Evolutionary conservation across 129 eudicot genomes (phyloP), one percentile per base, ranked within the genome.

Genomic region (Lactuca saligna): DNA sequence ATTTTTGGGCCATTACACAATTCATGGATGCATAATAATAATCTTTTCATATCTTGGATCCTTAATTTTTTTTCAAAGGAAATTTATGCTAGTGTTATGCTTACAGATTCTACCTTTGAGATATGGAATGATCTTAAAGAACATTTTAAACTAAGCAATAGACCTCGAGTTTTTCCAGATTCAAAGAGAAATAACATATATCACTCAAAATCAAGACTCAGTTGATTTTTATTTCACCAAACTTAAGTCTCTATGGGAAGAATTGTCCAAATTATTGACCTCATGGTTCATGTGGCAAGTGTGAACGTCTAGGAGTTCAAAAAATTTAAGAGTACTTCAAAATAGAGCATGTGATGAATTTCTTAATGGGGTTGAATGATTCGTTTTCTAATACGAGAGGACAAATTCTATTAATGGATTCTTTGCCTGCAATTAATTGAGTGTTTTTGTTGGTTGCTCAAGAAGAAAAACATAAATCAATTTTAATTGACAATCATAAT

Each of bases 331-430:
- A 8, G 6, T 53, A 50, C 54, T 16, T 41, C 17, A 17, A 32
- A 6, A 10, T 8, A 8, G 35, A 67, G 6, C 20, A 67, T 33
- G 11, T 64, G 16, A 44, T 4, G 1, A 46, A 44, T 17, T 46
- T 44, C 15, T 49, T 64, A 41, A 41, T 67, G 49, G 62, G 51
- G 6, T 3, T 67, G 11, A 67, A 51, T 32, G 62, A 53, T 3
- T 49, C 46, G 3, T 33, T 29, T 3, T 6, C 61, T 50, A 44
- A 15, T 0, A 51, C 5, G 0, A 11, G 2, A 12, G 58, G 48
- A 49, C 71, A 49, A 31, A 50, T 66, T 6, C 32, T 66, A 0
- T 13, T 66, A 3, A 66, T 66, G 49, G 17, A 44, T 8, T 60
- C 61, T 4, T 7, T 67, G 2, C 50, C 59, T 4, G 11, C 25